Base-by-base conservation (phyloP, 257 asterid genomes). In the Solanum pennellii region DNA sequence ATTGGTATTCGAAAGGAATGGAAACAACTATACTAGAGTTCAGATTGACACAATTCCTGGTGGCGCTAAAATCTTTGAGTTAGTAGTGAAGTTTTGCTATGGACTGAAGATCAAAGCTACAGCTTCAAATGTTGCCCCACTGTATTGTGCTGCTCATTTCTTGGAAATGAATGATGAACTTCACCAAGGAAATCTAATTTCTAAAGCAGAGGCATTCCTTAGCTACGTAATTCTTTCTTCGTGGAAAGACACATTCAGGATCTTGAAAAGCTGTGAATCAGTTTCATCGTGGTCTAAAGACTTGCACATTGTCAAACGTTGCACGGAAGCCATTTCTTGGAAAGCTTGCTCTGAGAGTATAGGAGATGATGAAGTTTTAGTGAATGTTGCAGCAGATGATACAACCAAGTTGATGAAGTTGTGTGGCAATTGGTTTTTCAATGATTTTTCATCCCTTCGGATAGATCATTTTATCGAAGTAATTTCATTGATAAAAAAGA, bases 151-250 rank as follows among this genome's bases (percentile, higher is more conserved):
- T 5, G 90, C 89, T 42, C 89, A 91, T 62, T 87, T 89, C 87
- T 45, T 91, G 72, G 89, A 89, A 89, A 91, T 91, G 91, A 88
- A 72, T 59, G 91, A 91, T 49, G 89, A 87, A 45, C 83, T 83
- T 23, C 27, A 83, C 39, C 89, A 74, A 1, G 92, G 90, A 75
- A 91, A 89, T 59, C 84, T 91, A 23, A 75, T 89, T 44, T 86
- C 88, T 2, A 82, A 86, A 86, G 85, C 91, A 13, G 89, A 89
- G 87, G 73, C 87, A 31, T 89, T 91, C 83, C 33, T 89, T 29
- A 89, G 88, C 75, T 86, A 71, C 31, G 37, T 88, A 71, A 68
- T 91, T 23, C 83, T 91, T 18, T 87, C 90, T 15, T 89, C 90
- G 4, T 89, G 92, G 92, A 86, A 89, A 76, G 92, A 85, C 85